Evolutionary conservation across 306 rosid genomes (phyloP), one percentile per base, ranked within the genome.

Genomic region (Prunus fruticosa): DNA sequence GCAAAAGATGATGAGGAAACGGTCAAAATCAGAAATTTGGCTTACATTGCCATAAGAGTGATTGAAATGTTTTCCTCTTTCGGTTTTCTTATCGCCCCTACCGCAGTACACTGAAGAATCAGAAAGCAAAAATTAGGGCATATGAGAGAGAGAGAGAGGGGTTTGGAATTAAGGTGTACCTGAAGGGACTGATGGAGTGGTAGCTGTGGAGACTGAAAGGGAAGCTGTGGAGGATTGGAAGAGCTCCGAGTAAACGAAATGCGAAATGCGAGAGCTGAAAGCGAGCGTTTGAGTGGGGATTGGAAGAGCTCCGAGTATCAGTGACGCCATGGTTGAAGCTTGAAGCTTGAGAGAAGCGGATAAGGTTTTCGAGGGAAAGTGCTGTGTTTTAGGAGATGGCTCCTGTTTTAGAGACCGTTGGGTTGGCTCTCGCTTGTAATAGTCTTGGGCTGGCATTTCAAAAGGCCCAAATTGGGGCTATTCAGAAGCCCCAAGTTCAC

Each of bases 1-100:
- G 8, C 3, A 8, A 0, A 34, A 45, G 13, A 13, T 20, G 3
- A 11, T 11, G 14, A 1, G 20, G 8, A 38, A 47, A 64, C 18
- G 2, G 23, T 16, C 1, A 64, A 64, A 57, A 49, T 53, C 13
- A 43, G 58, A 43, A 61, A 66, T 18, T 32, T 47, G 30, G 22
- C 50, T 56, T 58, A 89, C 92, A 86, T 89, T 93, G 72, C 93
- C 98, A 67, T 65, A 89, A 0, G 98, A 93, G 86, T 87, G 96
- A 76, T 74, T 88, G 90, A 93, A 93, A 70, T 91, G 96, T 82
- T 93, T 93, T 38, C 97, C 96, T 79, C 70, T 89, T 18, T 84
- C 91, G 6, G 93, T 90, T 83, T 87, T 93, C 94, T 71, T 87
- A 78, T 93, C 89, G 32, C 93, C 98, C 86, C 90, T 87, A 69